A percentile compares a stretch with the other conserved stretches of the same genome.
Conservation (phyloP, 2,329 filamentous ascomycete genomes). For the Pestalotiopsis sp. region DNA sequence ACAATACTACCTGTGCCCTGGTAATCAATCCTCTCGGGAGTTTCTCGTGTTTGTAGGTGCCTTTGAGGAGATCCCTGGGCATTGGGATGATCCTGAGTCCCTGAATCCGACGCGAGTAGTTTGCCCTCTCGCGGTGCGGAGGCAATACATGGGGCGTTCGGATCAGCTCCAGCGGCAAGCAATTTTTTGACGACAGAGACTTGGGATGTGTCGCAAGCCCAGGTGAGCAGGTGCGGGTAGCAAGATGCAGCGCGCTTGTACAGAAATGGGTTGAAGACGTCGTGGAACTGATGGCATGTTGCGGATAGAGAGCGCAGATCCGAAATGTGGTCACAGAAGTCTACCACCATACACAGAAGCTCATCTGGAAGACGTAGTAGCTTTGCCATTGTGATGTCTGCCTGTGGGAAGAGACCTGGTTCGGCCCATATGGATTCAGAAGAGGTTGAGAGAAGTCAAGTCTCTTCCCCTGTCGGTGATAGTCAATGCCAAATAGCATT, state of each 20-base stretch:
- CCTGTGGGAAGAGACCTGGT: neutral
- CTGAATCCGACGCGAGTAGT: neutral
- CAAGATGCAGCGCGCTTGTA: neutral
- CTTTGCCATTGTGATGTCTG: neutral
- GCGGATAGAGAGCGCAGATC: neutral
- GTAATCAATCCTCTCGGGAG: neutral
- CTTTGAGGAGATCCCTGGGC: neutral
- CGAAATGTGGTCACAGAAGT: neutral
- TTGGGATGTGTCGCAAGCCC: neutral
- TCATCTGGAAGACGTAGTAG: constrained; percentile 1
- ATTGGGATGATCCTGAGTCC: neutral
- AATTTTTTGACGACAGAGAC: neutral
- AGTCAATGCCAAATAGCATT: no score
- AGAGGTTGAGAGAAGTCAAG: no score
- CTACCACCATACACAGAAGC: neutral
- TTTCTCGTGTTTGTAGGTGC: neutral
- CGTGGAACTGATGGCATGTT: neutral
- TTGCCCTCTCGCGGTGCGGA: neutral
- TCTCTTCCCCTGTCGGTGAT: no score
- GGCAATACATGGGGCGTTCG: neutral
- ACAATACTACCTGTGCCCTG: neutral
- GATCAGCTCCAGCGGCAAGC: neutral
- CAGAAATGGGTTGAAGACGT: neutral
- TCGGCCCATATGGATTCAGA: neutral
- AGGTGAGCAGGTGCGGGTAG: neutral